phyloP scores from a whole-genome alignment of 495 filamentous ascomycete genomes.

The Bathelium albidoporum region DNA sequence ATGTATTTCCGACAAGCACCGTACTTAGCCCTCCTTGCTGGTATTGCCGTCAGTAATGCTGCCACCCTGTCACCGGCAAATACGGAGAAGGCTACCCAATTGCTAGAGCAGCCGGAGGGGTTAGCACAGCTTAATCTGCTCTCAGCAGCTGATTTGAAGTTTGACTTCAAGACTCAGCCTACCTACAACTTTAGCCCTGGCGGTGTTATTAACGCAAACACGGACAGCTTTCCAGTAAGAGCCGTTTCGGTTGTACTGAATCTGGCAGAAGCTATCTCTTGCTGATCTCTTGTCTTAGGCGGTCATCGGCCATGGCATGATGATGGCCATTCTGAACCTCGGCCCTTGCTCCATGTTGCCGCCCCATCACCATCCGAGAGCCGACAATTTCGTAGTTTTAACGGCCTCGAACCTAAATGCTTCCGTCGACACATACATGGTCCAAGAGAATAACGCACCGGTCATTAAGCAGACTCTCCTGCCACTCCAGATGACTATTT shows the following conservation, averaged over 20 bases:
- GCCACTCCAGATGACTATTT: slow-evolving; percentile 40
- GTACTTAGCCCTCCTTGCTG: neutral
- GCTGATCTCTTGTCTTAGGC: neutral
- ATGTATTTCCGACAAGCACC: neutral
- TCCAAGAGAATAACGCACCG: slow-evolving; percentile 34
- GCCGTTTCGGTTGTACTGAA: neutral
- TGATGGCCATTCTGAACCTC: slow-evolving; percentile 31
- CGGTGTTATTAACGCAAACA: slow-evolving; percentile 33
- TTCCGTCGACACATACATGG: slow-evolving; percentile 31
- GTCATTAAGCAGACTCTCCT: slow-evolving; percentile 25
- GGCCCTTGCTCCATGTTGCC: slow-evolving; percentile 41
- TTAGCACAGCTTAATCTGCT: neutral
- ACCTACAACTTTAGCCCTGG: slow-evolving; percentile 29
- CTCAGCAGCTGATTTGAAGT: slow-evolving; percentile 14
- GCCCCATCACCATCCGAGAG: slow-evolving; percentile 36
- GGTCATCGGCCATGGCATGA: neutral
- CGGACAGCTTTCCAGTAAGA: slow-evolving; percentile 29
- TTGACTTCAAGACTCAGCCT: slow-evolving; percentile 32
- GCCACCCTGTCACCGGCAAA: neutral
- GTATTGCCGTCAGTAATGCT: neutral
- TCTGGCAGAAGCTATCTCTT: slow-evolving; percentile 29
- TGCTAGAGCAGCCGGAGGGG: neutral
- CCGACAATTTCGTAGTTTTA: slow-evolving; percentile 35
- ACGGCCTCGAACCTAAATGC: slow-evolving; percentile 30
- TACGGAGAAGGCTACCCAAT: neutral